A percentile compares a stretch with the other conserved stretches of the same genome.
Evolutionary conservation across 345 rosid species (phyloP).

Genomic region (Melastoma malabathricum): DNA sequence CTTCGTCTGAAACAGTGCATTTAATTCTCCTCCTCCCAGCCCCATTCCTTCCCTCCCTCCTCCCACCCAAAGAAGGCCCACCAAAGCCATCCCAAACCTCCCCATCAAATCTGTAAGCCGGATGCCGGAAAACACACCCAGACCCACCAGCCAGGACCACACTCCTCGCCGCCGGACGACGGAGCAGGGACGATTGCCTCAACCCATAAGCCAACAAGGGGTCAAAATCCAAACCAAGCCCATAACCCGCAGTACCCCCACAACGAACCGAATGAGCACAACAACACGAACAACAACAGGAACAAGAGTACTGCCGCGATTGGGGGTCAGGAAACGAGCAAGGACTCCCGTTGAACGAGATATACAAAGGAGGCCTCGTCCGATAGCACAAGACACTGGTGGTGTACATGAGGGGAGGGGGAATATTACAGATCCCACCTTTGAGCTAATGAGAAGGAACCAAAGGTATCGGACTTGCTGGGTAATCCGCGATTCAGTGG

Average conservation of each 20-base stretch:
- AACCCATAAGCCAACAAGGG: conserved; percentile 41
- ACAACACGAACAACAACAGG: conserved; percentile 22
- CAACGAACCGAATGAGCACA: conserved; percentile 14
- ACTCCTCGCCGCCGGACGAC: conserved; percentile 44
- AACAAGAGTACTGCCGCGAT: conserved; percentile 21
- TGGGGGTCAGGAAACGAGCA: conserved; percentile 21
- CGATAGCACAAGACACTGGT: conserved; percentile 32
- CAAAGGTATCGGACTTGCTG: too few species aligned
- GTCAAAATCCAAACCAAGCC: conserved; percentile 21
- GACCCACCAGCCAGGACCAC: conserved; percentile 24
- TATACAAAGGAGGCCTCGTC: conserved; percentile 27
- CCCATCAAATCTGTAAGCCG: conserved; percentile 22
- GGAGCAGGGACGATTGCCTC: conserved; percentile 66
- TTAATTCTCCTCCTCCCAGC: conserved; percentile 28
- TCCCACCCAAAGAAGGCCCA: conserved; percentile 17
- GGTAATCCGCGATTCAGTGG: too few species aligned
- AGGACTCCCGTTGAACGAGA: conserved; percentile 40
- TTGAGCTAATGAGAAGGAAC: not conserved
- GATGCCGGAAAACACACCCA: conserved; percentile 16
- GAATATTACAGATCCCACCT: conserved; percentile 1
- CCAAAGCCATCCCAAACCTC: conserved; percentile 17
- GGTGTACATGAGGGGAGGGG: conserved; percentile 20
- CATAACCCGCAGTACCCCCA: conserved; percentile 2
- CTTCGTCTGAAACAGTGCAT: conserved; percentile 22
- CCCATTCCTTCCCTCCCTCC: conserved; percentile 13